Evolutionary conservation across 2,329 filamentous ascomycete genomes (phyloP), one percentile per base, ranked within the genome.

Genomic region (Aspergillus pseudotamarii): DNA sequence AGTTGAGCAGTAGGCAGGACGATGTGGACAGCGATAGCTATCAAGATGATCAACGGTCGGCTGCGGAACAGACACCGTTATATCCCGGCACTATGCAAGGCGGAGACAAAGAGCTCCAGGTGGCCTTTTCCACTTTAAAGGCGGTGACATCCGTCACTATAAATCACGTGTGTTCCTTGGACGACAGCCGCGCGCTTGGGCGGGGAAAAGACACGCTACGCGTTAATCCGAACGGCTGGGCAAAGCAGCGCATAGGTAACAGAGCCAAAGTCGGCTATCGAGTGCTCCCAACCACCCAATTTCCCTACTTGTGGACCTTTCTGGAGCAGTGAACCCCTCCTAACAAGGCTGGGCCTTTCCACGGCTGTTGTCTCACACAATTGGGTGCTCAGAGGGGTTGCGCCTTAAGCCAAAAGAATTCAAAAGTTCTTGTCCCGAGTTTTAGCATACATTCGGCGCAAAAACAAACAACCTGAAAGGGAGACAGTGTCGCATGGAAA

Each of bases 161-260:
- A 21, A 21, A 43, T 66, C 65, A 67, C 61, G 59, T 65, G 61
- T 2, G 0, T 2, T 19, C 38, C n/a, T 51, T 32, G 2, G 19
- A 11, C 34, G 11, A 6, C 62, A 59, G 57, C 53, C 61, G 64
- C 64, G 63, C 64, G 67, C 62, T 62, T 63, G 45, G 14, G 45
- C 23, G 46, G 26, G 28, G 38, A 23, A 59, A 34, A 43, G 56
- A 64, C 66, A 61, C 64, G 63, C 60, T 58, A 68, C 71, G 71
- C 72, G 72, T 72, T 64, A 67, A 69, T 59, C 59, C 38, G 62
- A 62, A 63, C 26, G 65, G 66, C 65, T 69, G 64, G 66, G 64
- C 48, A 58, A 55, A 46, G 21, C n/a, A 21, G 43, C 19, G 32
- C 30, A 54, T 54, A 32, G 11, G 30, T 32, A 14, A 10, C 28